Percentiles rank a stretch among this genome's conserved stretches.
Conservation (phyloP, 78 protist genomes). For the Dictyostelium citrinum region DNA sequence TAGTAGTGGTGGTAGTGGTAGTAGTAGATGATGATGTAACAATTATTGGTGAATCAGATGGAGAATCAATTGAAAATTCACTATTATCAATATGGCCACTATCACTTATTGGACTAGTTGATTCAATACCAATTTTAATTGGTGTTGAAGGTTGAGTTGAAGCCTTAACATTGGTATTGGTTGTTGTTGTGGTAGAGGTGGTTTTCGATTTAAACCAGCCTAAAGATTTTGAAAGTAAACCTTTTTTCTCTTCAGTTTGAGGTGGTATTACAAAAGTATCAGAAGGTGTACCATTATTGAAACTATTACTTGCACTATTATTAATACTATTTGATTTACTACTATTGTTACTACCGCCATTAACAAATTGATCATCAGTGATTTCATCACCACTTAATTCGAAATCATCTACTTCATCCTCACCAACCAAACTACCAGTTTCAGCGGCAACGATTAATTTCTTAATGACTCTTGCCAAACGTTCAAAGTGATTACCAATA, state of each 20-base stretch:
- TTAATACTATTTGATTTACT: neutral
- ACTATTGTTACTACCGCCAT: neutral
- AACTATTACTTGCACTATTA: neutral
- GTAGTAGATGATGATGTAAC: neutral
- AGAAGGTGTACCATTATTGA: neutral
- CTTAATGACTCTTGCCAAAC: slow-evolving; percentile 41
- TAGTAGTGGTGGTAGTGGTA: neutral
- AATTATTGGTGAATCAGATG: slow-evolving; percentile 10
- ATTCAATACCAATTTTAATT: neutral
- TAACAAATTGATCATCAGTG: neutral
- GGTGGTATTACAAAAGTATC: slow-evolving; percentile 4
- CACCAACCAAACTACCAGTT: slow-evolving; percentile 43
- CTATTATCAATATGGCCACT: neutral
- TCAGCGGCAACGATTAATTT: slow-evolving; percentile 62
- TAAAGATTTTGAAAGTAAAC: slow-evolving; percentile 3
- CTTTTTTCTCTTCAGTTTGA: neutral
- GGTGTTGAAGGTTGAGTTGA: neutral
- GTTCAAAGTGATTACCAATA: slow-evolving; percentile 61
- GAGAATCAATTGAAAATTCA: neutral
- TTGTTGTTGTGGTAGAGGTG: neutral
- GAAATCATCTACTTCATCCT: slow-evolving; percentile 9
- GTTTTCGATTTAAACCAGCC: slow-evolving; percentile 54
- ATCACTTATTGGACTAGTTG: neutral
- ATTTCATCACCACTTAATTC: slow-evolving; percentile 15
- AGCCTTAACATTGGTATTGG: neutral